Conservation (phyloP, 495 filamentous ascomycete species). For the Penicillium subrubescens region DNA sequence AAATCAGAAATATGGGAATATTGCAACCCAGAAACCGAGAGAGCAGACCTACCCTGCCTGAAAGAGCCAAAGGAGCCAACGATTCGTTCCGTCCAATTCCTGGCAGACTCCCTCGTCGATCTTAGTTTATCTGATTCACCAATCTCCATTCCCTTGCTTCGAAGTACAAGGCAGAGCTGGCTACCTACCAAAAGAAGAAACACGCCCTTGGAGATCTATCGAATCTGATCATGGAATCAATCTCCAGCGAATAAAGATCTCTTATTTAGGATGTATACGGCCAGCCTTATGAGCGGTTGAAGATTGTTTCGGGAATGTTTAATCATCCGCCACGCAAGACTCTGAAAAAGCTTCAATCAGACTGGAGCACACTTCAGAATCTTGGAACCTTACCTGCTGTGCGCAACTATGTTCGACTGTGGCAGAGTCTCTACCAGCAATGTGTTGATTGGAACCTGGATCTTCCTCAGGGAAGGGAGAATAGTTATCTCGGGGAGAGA, state of each 20-base stretch:
- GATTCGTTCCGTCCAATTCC: not conserved
- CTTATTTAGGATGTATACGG: not conserved
- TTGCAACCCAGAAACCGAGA: not conserved
- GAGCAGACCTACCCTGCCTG: not conserved
- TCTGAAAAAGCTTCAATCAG: not conserved
- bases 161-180: not conserved
- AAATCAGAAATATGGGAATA: not conserved
- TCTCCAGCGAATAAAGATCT: not conserved
- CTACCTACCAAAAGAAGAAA: not conserved
- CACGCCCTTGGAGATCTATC: not conserved
- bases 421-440: not conserved
- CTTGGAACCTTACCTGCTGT: not conserved
- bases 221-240: not conserved
- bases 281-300: slow-evolving; percentile 1
- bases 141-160: not conserved
- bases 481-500: not conserved
- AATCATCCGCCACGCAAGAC: not conserved
- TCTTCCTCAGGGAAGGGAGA: not conserved
- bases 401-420: not conserved
- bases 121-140: not conserved
- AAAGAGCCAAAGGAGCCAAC: not conserved
- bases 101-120: not conserved
- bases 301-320: not conserved
- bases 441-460: not conserved
- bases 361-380: not conserved